phyloP scores from a whole-genome alignment of 2,329 filamentous ascomycete genomes.

The Elsinoe arachidis region DNA sequence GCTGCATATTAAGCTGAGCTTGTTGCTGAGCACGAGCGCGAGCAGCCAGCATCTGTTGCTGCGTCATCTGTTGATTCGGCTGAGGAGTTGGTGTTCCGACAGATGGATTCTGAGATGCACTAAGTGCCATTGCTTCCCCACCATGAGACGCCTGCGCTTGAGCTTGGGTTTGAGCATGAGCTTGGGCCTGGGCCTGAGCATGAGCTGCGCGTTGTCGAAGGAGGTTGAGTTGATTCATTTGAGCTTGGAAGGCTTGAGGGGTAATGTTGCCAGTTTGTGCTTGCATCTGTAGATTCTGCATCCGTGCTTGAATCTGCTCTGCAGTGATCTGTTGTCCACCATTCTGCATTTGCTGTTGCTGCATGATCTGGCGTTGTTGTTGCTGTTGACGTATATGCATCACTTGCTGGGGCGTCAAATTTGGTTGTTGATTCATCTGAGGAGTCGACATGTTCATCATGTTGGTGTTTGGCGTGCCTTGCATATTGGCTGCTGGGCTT shows the following conservation, averaged over 20 bases:
- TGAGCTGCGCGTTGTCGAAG: not conserved
- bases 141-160: not conserved
- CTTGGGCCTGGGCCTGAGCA: not conserved
- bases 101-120: constrained; percentile 1
- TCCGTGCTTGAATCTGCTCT: constrained; percentile 21
- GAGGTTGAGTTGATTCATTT: constrained; percentile 6
- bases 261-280: not conserved
- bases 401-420: constrained; percentile 23
- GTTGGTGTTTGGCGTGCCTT: constrained; percentile 21
- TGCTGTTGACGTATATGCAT: constrained; percentile 22
- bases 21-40: constrained; percentile 9
- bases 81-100: constrained; percentile 1
- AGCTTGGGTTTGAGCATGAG: not conserved
- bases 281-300: constrained; percentile 15
- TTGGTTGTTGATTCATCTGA: constrained; percentile 21
- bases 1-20: constrained; percentile 9
- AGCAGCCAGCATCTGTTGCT: not conserved
- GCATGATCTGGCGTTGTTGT: constrained; percentile 24
- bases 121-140: constrained; percentile 6
- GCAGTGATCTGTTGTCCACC: constrained; percentile 19
- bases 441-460: constrained; percentile 22
- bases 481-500: constrained; percentile 26
- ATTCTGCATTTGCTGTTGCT: constrained; percentile 27
- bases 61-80: not conserved
- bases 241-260: constrained; percentile 13